Evolutionary conservation across 208 protist genomes (phyloP), one percentile per base, ranked within the genome.

Genomic region (Spongospora subterranea): DNA sequence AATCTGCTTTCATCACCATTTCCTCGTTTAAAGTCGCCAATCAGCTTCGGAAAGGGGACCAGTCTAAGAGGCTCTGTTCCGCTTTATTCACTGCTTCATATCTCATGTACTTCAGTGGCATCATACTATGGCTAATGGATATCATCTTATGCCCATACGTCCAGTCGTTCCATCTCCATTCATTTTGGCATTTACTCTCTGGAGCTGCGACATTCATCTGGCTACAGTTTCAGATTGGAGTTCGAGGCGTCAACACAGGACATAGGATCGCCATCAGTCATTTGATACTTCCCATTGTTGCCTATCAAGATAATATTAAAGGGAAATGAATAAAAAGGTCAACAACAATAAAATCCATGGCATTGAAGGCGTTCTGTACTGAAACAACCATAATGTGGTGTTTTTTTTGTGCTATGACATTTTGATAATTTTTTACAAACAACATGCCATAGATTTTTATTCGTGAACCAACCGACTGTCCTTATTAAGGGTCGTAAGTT

Each of bases 171-270:
- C 88, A 89, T 45, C n/a, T 89, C 13, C 88, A 89, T 32, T 89
- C 88, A 29, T 89, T 89, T 45, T 89, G 88, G 88, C 88, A 89
- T 45, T 20, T 89, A 40, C 50, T 60, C n/a, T 38, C 88, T 20
- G 88, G 88, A 45, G 11, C 32, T n/a, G 88, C 38, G 38, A 89
- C 88, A 6, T 89, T 39, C 54, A 64, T 39, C 32, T 89, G 88
- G 88, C 64, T 89, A 20, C 88, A 82, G 71, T 82, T 82, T 43
- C 71, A 82, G 71, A 35, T 82, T 35, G 71, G 35, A 20, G 71
- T 82, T 35, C 71, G 71, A 43, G 71, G 71, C 71, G 17, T 82
- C n/a, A 43, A 6, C 6, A 60, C 24, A 6, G 50, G 50, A 6
- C 50, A 24, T 24, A 24, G 24, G 50, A 60, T 60, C 24, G 13